These are phyloP conservation scores for Lagenidium giganteum DNA, from an alignment of 352 stramenopile species.

Conservation along the genomic window DNA sequence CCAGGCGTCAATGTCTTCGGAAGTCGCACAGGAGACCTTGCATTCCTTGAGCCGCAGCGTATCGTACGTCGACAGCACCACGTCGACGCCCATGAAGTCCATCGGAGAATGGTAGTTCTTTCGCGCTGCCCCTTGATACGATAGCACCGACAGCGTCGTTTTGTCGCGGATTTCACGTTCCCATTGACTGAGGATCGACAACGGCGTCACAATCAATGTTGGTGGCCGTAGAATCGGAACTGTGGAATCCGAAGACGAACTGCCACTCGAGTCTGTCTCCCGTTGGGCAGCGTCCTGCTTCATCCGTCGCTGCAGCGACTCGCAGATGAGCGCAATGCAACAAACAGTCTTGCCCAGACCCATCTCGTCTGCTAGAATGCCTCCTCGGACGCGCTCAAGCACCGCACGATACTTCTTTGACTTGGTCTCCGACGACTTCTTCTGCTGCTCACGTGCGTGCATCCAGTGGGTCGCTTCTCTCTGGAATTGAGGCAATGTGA, in stretches of 20 bases:
- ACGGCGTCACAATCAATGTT: slow-evolving; percentile 73
- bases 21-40: slow-evolving; percentile 30
- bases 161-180: slow-evolving; percentile 76
- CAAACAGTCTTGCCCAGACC: slow-evolving; percentile 89
- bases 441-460: slow-evolving; percentile 43
- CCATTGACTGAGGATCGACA: slow-evolving; percentile 86
- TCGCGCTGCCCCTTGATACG: slow-evolving; percentile 62
- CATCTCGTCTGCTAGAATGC: slow-evolving; percentile 87
- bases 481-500: slow-evolving; percentile 81
- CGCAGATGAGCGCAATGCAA: slow-evolving; percentile 73
- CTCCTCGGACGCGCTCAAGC: slow-evolving; percentile 38
- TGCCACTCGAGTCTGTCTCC: slow-evolving; percentile 13
- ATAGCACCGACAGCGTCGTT: slow-evolving; percentile 68
- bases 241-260: slow-evolving; percentile 2
- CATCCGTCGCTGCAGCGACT: slow-evolving; percentile 50
- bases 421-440: slow-evolving; percentile 19
- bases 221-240: slow-evolving; percentile 42
- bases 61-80: slow-evolving; percentile 81
- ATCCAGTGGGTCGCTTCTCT: slow-evolving; percentile 88
- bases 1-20: slow-evolving; percentile 13
- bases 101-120: slow-evolving; percentile 56
- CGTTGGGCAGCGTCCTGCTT: too few species aligned
- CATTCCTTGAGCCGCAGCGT: slow-evolving; percentile 70
- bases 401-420: too few species aligned
- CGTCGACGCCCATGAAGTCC: slow-evolving; percentile 76